A percentile compares a stretch with the other conserved stretches of the same genome.
Conservation (phyloP, 306 rosid species). For the Lotus japonicus region DNA sequence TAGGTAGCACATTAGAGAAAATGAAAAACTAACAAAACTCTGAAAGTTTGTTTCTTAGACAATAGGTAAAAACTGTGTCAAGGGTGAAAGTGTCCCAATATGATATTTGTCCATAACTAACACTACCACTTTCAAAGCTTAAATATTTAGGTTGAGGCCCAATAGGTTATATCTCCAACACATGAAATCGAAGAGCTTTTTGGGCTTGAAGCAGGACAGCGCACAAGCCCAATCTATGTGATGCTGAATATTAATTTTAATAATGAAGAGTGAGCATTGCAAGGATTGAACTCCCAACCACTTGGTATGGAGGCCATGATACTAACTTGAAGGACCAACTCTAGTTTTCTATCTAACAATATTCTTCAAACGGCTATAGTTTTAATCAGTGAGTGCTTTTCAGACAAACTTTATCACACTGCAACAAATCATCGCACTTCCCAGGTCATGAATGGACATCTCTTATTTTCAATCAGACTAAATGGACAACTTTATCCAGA, state of each 20-base stretch:
- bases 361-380: neutral
- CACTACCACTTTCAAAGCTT: neutral
- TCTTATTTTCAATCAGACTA: too few relatives aligned
- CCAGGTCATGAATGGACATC: neutral
- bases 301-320: neutral
- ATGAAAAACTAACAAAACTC: neutral
- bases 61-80: neutral
- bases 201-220: neutral
- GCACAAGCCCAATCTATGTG: too few relatives aligned
- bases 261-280: neutral
- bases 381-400: too few relatives aligned
- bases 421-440: neutral
- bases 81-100: neutral
- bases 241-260: neutral
- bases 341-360: neutral
- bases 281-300: too few relatives aligned
- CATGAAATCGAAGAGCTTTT: neutral
- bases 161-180: neutral
- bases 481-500: too few relatives aligned
- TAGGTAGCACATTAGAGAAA: neutral
- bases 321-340: neutral
- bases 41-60: neutral
- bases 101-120: neutral
- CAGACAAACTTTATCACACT: neutral
- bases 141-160: neutral